Evolutionary conservation across 2,329 filamentous ascomycete genomes (phyloP), one percentile per base, ranked within the genome.

Genomic region (Atkinsonella texensis): DNA sequence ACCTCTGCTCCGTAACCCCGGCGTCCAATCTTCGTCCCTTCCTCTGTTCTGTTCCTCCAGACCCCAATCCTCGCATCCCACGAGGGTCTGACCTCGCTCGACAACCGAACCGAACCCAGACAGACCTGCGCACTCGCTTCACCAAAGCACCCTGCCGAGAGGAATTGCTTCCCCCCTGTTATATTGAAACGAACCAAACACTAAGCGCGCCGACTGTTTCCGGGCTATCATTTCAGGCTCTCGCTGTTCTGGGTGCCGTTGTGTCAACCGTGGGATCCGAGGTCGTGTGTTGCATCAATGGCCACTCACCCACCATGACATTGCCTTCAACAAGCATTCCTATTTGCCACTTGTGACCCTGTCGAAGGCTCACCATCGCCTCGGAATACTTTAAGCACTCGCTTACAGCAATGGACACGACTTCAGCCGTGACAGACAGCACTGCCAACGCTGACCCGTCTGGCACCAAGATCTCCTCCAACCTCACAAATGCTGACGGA

Each of bases 271-370:
- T 48, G 46, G 41, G 28, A 46, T 54, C 38, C 52, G 49, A 43
- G 48, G 18, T n/a, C 44, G 35, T 28, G 47, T 53, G 55, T 51
- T 58, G 56, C 58, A 54, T 62, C 59, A 54, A 65, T 64, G 62
- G 62, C 60, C 56, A 62, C 55, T 60, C 61, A 63, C 63, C 62
- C 62, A 67, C 62, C 49, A 69, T 69, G 67, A 67, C 46, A 52
- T 48, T 46, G 46, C 23, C 41, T 46, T 43, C 46, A 42, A 41
- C 35, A 42, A 38, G 33, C 43, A 52, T 46, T 18, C 39, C 40
- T 17, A 31, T 53, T 57, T 56, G 59, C 58, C 60, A 55, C 56
- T 55, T 59, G 57, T 58, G 57, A 59, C 59, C 58, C 38, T 55
- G 60, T 60, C 58, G 58, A 59, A 65, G 59, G 56, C 59, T 56